A percentile compares a stretch with the other conserved stretches of the same genome.
Conservation (phyloP, 23 red algal species). For the Pyropia haitanensis region DNA sequence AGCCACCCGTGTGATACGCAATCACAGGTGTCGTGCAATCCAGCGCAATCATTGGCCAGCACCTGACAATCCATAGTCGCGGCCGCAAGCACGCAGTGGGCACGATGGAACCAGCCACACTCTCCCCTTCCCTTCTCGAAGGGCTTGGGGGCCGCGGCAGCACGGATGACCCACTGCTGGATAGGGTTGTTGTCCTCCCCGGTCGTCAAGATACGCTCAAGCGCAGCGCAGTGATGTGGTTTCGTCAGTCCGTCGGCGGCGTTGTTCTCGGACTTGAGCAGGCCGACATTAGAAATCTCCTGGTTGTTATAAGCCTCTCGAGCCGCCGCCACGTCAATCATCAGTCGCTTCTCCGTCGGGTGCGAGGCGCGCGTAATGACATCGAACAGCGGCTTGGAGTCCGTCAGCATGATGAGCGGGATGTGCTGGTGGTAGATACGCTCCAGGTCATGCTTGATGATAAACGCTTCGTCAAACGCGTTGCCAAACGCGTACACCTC, state of each 20-base stretch:
- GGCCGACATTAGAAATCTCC: constrained; percentile 1
- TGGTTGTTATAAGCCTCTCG: too few relatives aligned
- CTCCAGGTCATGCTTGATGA: constrained; percentile 3
- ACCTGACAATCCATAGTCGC: too few relatives aligned
- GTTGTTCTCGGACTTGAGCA: background rate
- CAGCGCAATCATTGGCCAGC: too few relatives aligned
- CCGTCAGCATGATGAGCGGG: background rate
- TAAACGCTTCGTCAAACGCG: background rate
- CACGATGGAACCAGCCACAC: too few relatives aligned
- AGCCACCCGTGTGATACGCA: too few relatives aligned
- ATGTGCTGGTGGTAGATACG: constrained; percentile 1
- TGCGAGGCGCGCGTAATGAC: too few relatives aligned
- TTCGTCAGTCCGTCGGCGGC: constrained; percentile 10
- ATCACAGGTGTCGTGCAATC: too few relatives aligned
- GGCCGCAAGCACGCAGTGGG: too few relatives aligned
- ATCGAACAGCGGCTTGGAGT: constrained; percentile 14
- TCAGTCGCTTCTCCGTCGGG: too few relatives aligned
- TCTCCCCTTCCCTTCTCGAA: too few relatives aligned
- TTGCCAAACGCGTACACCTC: constrained; percentile 1
- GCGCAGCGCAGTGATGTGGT: constrained; percentile 1
- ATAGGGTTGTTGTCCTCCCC: background rate
- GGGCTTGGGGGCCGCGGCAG: too few relatives aligned
- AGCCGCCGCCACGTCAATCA: too few relatives aligned
- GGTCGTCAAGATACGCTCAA: background rate
- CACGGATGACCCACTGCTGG: constrained; percentile 14